phyloP scores from a whole-genome alignment of 2,329 filamentous ascomycete species.

The Berkeleyomyces rouxiae region DNA sequence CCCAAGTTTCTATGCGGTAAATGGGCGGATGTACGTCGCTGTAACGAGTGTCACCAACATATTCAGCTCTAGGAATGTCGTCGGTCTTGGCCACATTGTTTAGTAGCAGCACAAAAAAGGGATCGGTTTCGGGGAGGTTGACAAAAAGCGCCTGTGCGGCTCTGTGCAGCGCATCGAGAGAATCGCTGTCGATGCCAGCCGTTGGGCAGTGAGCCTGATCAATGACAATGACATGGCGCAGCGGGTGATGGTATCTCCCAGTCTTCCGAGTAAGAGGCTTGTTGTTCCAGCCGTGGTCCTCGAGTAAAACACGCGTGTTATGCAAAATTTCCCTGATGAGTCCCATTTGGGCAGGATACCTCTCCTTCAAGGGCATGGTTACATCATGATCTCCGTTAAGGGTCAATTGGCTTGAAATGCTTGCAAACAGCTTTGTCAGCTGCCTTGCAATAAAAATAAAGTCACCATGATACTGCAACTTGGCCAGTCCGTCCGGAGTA shows the following conservation, averaged over 20 bases:
- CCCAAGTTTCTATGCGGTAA: conserved; percentile 6
- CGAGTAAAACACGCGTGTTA: neutral
- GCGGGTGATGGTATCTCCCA: neutral
- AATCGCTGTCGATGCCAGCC: conserved; percentile 5
- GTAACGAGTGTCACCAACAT: neutral
- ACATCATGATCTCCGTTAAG: neutral
- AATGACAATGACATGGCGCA: conserved; percentile 6
- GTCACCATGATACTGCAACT: conserved; percentile 9
- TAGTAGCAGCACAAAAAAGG: conserved; percentile 8
- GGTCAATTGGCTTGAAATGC: conserved; percentile 3
- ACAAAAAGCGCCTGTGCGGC: conserved; percentile 12
- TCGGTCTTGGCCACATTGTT: neutral
- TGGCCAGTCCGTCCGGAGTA: neutral
- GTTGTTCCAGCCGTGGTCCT: conserved; percentile 6
- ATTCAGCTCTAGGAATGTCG: neutral
- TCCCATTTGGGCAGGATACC: neutral
- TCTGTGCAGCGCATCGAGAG: conserved; percentile 4
- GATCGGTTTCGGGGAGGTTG: neutral
- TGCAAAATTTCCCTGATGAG: neutral
- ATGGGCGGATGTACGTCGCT: conserved; percentile 11
- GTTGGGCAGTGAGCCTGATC: neutral
- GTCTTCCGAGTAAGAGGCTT: neutral
- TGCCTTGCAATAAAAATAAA: conserved; percentile 1
- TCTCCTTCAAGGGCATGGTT: neutral
- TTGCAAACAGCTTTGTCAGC: conserved; percentile 5